A percentile compares a stretch with the other conserved stretches of the same genome.
phyloP scores from a whole-genome alignment of 345 rosid species.

The Salix brachista region DNA sequence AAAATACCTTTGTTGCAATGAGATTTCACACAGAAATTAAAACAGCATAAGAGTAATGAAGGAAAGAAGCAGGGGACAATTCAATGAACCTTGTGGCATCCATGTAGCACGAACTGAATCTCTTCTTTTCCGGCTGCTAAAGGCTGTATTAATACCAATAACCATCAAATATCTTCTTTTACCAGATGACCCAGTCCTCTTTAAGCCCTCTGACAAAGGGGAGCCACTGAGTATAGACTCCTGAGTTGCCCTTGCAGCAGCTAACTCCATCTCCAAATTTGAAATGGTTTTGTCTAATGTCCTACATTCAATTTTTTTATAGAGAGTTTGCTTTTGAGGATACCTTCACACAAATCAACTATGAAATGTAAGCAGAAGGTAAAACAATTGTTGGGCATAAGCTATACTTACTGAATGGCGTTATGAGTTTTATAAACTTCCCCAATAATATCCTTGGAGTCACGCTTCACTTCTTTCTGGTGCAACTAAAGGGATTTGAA shows the following conservation, averaged over 20 bases:
- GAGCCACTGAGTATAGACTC: constrained; percentile 78
- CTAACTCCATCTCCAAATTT: constrained; percentile 74
- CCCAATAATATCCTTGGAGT: constrained; percentile 49
- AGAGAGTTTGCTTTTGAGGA: too few species aligned
- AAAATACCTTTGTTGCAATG: background rate
- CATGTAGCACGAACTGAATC: constrained; percentile 93
- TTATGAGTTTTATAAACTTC: constrained; percentile 73
- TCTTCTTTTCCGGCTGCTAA: constrained; percentile 90
- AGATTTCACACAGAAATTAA: background rate
- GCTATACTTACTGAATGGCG: constrained; percentile 60
- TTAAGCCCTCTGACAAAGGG: constrained; percentile 61
- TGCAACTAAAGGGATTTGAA: background rate
- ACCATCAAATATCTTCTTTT: constrained; percentile 80
- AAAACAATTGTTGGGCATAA: too few species aligned
- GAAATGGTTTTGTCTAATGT: constrained; percentile 78
- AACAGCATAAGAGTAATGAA: background rate
- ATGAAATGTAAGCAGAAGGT: too few species aligned
- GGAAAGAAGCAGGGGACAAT: background rate
- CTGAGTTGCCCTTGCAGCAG: constrained; percentile 80
- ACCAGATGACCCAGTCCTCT: constrained; percentile 38
- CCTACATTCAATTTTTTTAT: constrained; percentile 23
- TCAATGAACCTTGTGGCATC: constrained; percentile 87
- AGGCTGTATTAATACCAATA: constrained; percentile 88
- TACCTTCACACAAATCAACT: too few species aligned
- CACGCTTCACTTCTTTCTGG: constrained; percentile 53